Base-by-base conservation (phyloP, 768 basidiomycete species). In the Xerocomellus intermedius region DNA sequence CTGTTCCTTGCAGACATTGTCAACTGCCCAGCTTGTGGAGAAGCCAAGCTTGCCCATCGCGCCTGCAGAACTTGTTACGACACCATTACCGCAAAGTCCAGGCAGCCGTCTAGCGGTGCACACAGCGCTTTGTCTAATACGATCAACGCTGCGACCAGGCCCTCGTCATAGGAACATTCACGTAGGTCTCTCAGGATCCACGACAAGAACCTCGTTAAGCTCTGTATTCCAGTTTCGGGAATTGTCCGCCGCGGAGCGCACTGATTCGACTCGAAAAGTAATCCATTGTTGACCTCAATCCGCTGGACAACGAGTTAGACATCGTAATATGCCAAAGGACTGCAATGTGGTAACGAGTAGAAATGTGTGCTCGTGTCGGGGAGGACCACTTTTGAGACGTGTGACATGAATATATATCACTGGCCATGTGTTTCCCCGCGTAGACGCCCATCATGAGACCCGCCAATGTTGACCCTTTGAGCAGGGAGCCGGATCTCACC, bases 21-120 rank as follows among this genome's bases (percentile, higher is more conserved):
- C 56, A 83, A 86, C 60, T 98, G 95, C 66, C 85, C 91, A n/a
- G 89, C 82, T 24, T 98, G 95, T 63, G 95, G 95, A 26, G 75
- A 77, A 16, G 85, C 92, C 42, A 97, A 97, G 69, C 83, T 95
- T 16, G 86, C 90, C 17, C 94, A 96, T 66, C 86, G 95, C 68
- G 74, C 94, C 14, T 98, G 95, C 73, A 81, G 83, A 52, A 77
- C 76, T 33, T 98, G 95, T 70, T 95, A 89, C 64, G 62, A 71
- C 33, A 53, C 62, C 22, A 73, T 71, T 50, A 38, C 61, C 45
- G 59, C 69, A 45, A 61, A 57, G 42, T 42, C 58, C 8, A 68
- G 57, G 57, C 50, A 44, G 32, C 24, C 46, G 6, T 48, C 56
- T 19, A n/a, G 38, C 8, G 42, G 36, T 39, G 48, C 39, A 39